phyloP scores from a whole-genome alignment of 768 basidiomycete genomes.

The Wakefieldia striispora region DNA sequence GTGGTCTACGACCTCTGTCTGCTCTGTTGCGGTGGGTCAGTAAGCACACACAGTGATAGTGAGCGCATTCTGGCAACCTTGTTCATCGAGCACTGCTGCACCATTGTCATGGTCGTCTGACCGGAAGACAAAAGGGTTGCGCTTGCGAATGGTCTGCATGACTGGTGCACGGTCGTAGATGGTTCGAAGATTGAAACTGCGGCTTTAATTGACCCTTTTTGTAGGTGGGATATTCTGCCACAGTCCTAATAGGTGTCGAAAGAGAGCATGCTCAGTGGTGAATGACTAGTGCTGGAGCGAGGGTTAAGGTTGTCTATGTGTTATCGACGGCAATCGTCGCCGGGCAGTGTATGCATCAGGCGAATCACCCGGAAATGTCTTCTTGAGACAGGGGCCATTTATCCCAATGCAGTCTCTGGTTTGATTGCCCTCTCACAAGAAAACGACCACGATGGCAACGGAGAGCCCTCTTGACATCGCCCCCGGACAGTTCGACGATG shows the following conservation, averaged over 20 bases:
- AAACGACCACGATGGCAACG: constrained; percentile 17
- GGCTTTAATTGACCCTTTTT: constrained; percentile 3
- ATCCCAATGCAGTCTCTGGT: constrained; percentile 6
- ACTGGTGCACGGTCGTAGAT: neutral
- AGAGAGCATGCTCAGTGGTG: neutral
- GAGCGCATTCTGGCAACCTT: constrained; percentile 35
- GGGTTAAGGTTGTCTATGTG: constrained; percentile 21
- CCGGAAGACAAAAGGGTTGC: constrained; percentile 43
- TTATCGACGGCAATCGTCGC: neutral
- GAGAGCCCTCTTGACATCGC: constrained; percentile 30
- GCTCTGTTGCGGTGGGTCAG: constrained; percentile 41
- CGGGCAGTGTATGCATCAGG: neutral
- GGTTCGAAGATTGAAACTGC: neutral
- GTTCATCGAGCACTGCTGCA: constrained; percentile 46
- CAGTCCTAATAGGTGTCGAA: neutral
- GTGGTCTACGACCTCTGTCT: constrained; percentile 53
- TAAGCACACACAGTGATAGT: neutral
- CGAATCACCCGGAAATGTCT: neutral
- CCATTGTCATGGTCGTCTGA: constrained; percentile 33
- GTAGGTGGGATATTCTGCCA: neutral
- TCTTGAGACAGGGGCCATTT: constrained; percentile 12
- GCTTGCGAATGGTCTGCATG: constrained; percentile 39
- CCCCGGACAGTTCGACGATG: constrained; percentile 64
- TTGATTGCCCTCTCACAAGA: neutral
- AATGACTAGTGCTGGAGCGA: constrained; percentile 9